Conservation (phyloP, 2,329 filamentous ascomycete genomes). For the Parascedosporium putredinis region DNA sequence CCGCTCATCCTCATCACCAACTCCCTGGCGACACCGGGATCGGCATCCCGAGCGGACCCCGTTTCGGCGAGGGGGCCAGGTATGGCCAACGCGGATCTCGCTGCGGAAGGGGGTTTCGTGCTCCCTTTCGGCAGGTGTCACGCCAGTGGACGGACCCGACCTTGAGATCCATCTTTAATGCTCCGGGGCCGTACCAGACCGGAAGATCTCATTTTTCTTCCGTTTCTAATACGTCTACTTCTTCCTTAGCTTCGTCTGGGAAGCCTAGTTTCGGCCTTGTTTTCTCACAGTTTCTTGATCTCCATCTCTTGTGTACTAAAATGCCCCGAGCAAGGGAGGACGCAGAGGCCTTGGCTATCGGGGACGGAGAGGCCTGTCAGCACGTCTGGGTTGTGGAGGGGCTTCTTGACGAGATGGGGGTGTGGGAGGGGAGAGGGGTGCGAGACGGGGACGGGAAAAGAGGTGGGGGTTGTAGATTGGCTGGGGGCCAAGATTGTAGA, state of each 20-base stretch:
- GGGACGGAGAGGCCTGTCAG: background rate
- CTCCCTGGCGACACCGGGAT: conserved; percentile 25
- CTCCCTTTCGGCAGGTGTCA: too few species aligned
- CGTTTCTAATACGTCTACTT: too few species aligned
- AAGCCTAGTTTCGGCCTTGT: conserved; percentile 44
- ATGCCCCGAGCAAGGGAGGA: conserved; percentile 30
- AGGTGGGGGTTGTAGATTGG: conserved; percentile 41
- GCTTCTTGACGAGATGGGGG: conserved; percentile 37
- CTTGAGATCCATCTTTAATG: conserved; percentile 39
- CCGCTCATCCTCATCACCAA: conserved; percentile 47
- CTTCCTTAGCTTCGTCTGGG: conserved; percentile 23
- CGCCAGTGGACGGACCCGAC: conserved; percentile 29
- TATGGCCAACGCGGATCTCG: too few species aligned
- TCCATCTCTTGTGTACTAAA: conserved; percentile 41
- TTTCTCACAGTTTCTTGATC: conserved; percentile 42
- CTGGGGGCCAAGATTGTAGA: conserved; percentile 26
- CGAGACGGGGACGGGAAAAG: conserved; percentile 33
- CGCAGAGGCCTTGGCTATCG: conserved; percentile 20
- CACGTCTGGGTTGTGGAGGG: conserved; percentile 38
- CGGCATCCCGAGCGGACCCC: background rate
- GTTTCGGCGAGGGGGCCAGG: too few species aligned
- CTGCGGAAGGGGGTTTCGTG: too few species aligned
- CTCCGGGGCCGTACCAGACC: conserved; percentile 19
- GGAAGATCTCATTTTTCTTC: too few species aligned
- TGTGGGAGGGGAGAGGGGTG: conserved; percentile 24